phyloP scores from a whole-genome alignment of 148 eudicot genomes.

The Spergularia marina region DNA sequence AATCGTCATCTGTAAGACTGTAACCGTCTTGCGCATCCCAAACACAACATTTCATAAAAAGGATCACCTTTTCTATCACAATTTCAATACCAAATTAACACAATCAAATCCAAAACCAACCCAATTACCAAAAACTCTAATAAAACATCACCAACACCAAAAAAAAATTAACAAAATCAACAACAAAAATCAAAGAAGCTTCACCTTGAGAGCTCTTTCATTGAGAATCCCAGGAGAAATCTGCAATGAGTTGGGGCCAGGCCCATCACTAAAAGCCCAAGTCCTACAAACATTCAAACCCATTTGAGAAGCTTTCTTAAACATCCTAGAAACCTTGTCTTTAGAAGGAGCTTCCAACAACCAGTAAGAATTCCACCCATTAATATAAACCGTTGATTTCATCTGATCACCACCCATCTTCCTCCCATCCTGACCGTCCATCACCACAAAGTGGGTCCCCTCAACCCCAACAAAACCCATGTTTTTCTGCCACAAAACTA shows the following conservation, averaged over 20 bases:
- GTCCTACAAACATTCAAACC: constrained; percentile 57
- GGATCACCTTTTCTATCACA: no score
- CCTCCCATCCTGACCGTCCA: not conserved
- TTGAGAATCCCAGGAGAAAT: constrained; percentile 46
- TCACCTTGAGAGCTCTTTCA: constrained; percentile 45
- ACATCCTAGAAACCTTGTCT: constrained; percentile 37
- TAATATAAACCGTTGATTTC: constrained; percentile 32
- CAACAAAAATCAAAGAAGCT: not conserved
- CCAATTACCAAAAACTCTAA: not conserved
- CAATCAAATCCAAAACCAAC: not conserved
- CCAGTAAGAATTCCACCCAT: constrained; percentile 66
- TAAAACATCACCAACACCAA: not conserved
- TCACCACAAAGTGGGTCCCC: constrained; percentile 26
- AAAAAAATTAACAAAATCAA: not conserved
- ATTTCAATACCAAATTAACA: not conserved
- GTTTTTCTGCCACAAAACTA: constrained; percentile 31
- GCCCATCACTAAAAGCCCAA: constrained; percentile 63
- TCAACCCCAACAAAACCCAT: constrained; percentile 35
- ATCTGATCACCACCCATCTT: not conserved
- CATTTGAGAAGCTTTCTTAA: constrained; percentile 44
- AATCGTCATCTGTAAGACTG: no score
- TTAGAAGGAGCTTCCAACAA: constrained; percentile 39
- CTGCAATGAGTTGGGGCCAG: constrained; percentile 47
- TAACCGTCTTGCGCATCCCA: no score
- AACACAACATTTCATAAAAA: no score